Conservation (phyloP, 2,329 filamentous ascomycete species). For the Talaromyces sp. region DNA sequence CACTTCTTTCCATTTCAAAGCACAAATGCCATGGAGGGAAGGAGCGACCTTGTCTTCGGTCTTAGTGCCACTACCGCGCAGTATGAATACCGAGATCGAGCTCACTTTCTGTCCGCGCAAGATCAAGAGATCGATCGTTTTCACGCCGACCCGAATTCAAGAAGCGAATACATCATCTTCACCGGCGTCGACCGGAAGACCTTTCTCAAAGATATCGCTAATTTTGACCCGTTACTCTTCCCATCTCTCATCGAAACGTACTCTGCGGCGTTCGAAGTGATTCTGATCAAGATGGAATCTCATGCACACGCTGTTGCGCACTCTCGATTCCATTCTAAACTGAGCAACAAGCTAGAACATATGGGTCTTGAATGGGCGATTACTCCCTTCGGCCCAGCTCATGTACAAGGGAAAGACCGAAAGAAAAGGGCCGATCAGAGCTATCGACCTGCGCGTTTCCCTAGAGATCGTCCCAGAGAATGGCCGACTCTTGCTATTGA, state of each 20-base stretch:
- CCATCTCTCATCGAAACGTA: too few relatives aligned
- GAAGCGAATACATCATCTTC: constrained; percentile 5
- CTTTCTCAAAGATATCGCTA: background rate
- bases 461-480: background rate
- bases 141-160: background rate
- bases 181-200: constrained; percentile 3
- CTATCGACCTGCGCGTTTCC: background rate
- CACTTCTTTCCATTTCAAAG: too few relatives aligned
- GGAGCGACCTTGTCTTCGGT: constrained; percentile 2
- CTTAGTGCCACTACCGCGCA: constrained; percentile 3
- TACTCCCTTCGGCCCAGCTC: background rate
- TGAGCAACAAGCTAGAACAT: background rate
- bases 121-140: background rate
- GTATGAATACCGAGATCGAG: constrained; percentile 2
- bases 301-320: too few relatives aligned
- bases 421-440: background rate
- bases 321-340: background rate
- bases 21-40: background rate
- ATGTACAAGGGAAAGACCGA: background rate
- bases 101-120: constrained; percentile 5
- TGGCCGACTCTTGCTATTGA: background rate
- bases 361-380: background rate
- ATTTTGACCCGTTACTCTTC: too few relatives aligned
- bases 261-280: too few relatives aligned
- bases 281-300: too few relatives aligned